phyloP scores from a whole-genome alignment of 192 early-diverging fungal genomes.

The Coemansia sp. region DNA sequence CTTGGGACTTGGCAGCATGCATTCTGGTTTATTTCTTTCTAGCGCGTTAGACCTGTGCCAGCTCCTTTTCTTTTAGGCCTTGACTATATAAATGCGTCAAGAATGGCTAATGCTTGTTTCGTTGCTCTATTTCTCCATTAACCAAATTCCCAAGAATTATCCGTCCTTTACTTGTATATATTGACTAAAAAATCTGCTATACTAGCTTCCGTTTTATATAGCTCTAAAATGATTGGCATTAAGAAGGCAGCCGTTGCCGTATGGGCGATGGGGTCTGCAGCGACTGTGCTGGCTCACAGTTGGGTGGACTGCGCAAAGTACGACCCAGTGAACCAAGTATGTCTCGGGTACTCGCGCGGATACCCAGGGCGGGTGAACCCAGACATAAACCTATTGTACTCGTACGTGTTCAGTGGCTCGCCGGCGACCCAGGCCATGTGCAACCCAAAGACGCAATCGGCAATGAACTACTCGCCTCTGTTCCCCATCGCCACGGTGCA shows the following conservation, averaged over 20 bases:
- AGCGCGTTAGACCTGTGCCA: constrained; percentile 1
- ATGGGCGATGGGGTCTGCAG: constrained; percentile 10
- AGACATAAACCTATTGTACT: constrained; percentile 56
- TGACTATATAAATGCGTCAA: background rate
- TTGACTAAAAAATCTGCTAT: background rate
- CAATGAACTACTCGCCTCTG: constrained; percentile 23
- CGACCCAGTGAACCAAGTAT: constrained; percentile 40
- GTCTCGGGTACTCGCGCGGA: constrained; percentile 55
- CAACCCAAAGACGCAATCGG: constrained; percentile 34
- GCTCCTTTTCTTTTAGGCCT: background rate
- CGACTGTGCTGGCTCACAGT: constrained; percentile 57
- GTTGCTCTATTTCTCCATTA: background rate
- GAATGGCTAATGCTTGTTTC: too few species aligned
- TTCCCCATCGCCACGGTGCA: constrained; percentile 54
- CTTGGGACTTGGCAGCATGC: background rate
- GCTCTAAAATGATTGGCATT: background rate
- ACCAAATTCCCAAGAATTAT: too few species aligned
- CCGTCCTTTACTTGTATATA: background rate
- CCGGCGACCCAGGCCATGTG: constrained; percentile 53
- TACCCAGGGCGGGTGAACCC: constrained; percentile 55
- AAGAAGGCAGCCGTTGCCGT: constrained; percentile 2
- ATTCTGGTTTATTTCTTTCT: background rate
- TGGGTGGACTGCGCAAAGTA: constrained; percentile 63
- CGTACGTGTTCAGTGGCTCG: constrained; percentile 52
- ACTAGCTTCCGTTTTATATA: background rate